Evolutionary conservation across 2,329 filamentous ascomycete species (phyloP), one percentile per base, ranked within the genome.

Genomic region (Ceratocystis albifundus): DNA sequence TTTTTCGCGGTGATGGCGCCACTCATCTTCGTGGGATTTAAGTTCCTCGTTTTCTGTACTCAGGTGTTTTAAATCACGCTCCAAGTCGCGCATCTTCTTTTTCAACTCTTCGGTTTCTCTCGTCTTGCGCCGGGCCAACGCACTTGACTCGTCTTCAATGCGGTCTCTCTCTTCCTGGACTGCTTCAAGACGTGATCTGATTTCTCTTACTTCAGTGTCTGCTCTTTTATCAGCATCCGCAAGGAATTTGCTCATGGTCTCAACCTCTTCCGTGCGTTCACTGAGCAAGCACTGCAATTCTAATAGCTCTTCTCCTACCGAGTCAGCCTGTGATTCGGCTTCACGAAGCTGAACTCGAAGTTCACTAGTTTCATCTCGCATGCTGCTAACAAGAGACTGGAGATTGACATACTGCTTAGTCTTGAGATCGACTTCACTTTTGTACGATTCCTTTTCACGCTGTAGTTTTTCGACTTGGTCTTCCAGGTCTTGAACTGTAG

Each of bases 101-200:
- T 88, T 90, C 48, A 96, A 79, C 70, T 97, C 93, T 74, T 97
- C 94, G 2, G 90, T 80, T 77, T 97, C 94, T 61, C 92, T 82
- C 5, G 89, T 84, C 68, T 87, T 86, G 55, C 89, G 84, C 64
- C 93, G 83, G 12, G 88, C 88, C 62, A 89, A 81, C 0, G 86
- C 88, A 71, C 85, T 90, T 2, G 90, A 86, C 76, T 97, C 92
- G 69, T 97, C 92, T 75, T 99, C 93, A 1, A 91, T 87, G 1
- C 90, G 85, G 74, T 99, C 94, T 20, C 94, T 85, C 75, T 99
- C 94, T 74, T 96, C 92, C n/a, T 96, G 82, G 0, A 92, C 92
- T 0, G 89, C 81, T 72, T 97, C 93, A 81, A 97, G 87, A 1
- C 88, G 85, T 67, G 90, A 86, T 65, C 90, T 88, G 86, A 96